Percentiles rank a stretch among this genome's conserved stretches.
These are phyloP conservation scores for Evernia prunastri DNA, from an alignment of 495 filamentous ascomycete genomes.

Conservation along the genomic window DNA sequence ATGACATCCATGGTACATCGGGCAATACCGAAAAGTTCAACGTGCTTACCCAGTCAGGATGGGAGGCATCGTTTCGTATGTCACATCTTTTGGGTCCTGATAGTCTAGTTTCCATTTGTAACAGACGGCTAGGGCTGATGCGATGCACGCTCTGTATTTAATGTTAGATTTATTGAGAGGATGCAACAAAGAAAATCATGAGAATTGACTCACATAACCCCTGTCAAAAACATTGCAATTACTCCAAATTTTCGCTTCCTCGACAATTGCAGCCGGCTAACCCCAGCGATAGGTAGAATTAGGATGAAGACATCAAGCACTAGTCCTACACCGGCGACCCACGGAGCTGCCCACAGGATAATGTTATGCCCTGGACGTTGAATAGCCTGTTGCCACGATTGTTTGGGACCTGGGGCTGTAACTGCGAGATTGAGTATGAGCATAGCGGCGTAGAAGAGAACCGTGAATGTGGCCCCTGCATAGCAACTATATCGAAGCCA, in stretches of 20 bases:
- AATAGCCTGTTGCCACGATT: conserved; percentile 9
- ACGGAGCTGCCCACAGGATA: too few species aligned
- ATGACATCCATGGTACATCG: too few species aligned
- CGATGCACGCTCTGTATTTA: conserved; percentile 15
- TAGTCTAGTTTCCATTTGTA: not conserved
- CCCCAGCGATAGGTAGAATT: conserved; percentile 13
- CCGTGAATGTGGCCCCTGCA: conserved; percentile 5
- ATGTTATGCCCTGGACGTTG: not conserved
- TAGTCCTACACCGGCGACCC: too few species aligned
- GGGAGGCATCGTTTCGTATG: conserved; percentile 10
- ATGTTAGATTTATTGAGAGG: not conserved
- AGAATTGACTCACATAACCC: conserved; percentile 15
- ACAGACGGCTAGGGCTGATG: conserved; percentile 15
- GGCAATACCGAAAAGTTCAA: too few species aligned
- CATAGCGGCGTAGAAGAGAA: conserved; percentile 1
- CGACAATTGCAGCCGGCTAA: conserved; percentile 11
- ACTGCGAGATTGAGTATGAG: not conserved
- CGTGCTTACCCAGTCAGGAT: conserved; percentile 3
- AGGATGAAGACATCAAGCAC: conserved; percentile 18
- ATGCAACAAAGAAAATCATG: too few species aligned
- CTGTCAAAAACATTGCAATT: conserved; percentile 16
- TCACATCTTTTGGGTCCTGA: conserved; percentile 8
- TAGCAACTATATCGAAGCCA: conserved; percentile 17
- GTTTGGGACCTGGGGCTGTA: conserved; percentile 12
- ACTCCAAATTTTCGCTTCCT: conserved; percentile 14